A percentile compares a stretch with the other conserved stretches of the same genome.
phyloP scores from a whole-genome alignment of 2,329 filamentous ascomycete species.

The Emmonsiellopsis sp. region DNA sequence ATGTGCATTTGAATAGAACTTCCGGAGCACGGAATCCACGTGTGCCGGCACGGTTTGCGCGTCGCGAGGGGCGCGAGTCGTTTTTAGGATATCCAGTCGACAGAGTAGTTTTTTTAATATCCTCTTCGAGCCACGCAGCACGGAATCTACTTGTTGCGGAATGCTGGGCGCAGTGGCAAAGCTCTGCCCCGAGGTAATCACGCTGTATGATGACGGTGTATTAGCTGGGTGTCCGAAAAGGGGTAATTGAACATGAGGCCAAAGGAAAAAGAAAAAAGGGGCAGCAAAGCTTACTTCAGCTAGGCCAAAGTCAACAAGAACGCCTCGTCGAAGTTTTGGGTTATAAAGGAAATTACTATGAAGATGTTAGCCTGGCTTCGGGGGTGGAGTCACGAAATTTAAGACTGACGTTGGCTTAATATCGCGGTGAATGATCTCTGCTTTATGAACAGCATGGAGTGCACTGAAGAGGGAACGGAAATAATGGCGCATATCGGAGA shows the following conservation, averaged over 20 bases:
- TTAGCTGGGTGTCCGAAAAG: background rate
- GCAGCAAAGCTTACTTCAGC: conserved; percentile 52
- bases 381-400: conserved; percentile 7
- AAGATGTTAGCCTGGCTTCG: background rate
- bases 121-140: conserved; percentile 48
- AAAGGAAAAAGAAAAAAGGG: background rate
- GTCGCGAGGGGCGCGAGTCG: conserved; percentile 75
- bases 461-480: conserved; percentile 82
- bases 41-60: conserved; percentile 90
- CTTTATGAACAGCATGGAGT: conserved; percentile 70
- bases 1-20: conserved; percentile 93
- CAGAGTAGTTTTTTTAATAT: conserved; percentile 49
- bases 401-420: conserved; percentile 73
- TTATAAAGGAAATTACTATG: conserved; percentile 81
- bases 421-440: conserved; percentile 82
- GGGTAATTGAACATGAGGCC: no score
- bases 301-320: conserved; percentile 97
- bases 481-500: conserved; percentile 81
- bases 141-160: conserved; percentile 1
- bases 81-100: conserved; percentile 74
- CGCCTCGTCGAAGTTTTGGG: conserved; percentile 63
- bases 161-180: conserved; percentile 7
- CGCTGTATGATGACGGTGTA: conserved; percentile 27
- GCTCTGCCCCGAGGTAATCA: conserved; percentile 29
- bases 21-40: conserved; percentile 93